Percentiles rank a stretch among this genome's conserved stretches.
phyloP scores from a whole-genome alignment of 1,139 yeast genomes.

The Kurtzmaniella quercitrusa region DNA sequence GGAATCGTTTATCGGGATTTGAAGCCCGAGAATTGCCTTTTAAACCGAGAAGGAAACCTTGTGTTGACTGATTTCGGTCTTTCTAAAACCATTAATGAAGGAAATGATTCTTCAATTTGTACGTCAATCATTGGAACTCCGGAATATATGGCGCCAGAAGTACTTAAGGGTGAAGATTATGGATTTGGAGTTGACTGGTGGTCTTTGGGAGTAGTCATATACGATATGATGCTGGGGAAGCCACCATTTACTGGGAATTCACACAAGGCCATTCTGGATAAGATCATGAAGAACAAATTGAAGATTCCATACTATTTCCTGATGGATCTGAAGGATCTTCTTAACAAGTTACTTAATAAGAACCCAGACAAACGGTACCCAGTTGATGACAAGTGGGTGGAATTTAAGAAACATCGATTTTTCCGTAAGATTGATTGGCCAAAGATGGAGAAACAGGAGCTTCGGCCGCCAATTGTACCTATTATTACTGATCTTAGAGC shows the following conservation, averaged over 20 bases:
- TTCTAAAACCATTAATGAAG: conserved; percentile 60
- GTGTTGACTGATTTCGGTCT: conserved; percentile 88
- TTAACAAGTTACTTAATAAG: conserved; percentile 66
- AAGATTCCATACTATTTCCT: conserved; percentile 75
- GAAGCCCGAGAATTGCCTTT: conserved; percentile 86
- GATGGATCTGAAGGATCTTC: conserved; percentile 74
- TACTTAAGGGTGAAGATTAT: conserved; percentile 28
- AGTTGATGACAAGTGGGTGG: conserved; percentile 46
- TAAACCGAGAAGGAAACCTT: conserved; percentile 71
- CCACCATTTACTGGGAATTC: conserved; percentile 92
- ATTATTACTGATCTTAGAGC: conserved; percentile 30
- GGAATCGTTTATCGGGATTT: conserved; percentile 62
- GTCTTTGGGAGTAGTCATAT: conserved; percentile 46
- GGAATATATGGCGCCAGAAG: conserved; percentile 36
- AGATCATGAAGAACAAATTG: conserved; percentile 67
- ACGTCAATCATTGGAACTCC: conserved; percentile 87
- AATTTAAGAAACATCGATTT: conserved; percentile 24
- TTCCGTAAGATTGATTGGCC: conserved; percentile 30
- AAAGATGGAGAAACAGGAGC: conserved; percentile 18
- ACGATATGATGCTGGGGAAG: conserved; percentile 85
- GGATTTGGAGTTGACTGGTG: conserved; percentile 35
- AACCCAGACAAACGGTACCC: conserved; percentile 70
- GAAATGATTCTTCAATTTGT: conserved; percentile 37
- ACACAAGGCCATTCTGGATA: conserved; percentile 72
- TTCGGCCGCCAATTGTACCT: conserved; percentile 27